phyloP scores from a whole-genome alignment of 164 flowering plant genomes.

The grape (Vitis vinifera) region ASM3070453v1 NC_081818.1:5810501-5811000 shows the following conservation, averaged over 20 bases:
- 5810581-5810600: constrained; percentile 14
- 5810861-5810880: constrained; percentile 11
- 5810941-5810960: constrained; percentile 10
- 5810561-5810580: constrained; percentile 14
- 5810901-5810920: constrained; percentile 12
- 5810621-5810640: constrained; percentile 65
- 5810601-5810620: constrained; percentile 21
- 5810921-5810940: constrained; percentile 16
- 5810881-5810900: constrained; percentile 15
- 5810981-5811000: constrained; percentile 6
- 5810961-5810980: constrained; percentile 6
- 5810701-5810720: constrained; percentile 13
- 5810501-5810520: constrained; percentile 25
- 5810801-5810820: constrained; percentile 21
- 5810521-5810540: constrained; percentile 25
- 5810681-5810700: constrained; percentile 16
- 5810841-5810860: constrained; percentile 20
- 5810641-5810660: constrained; percentile 53
- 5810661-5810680: constrained; percentile 49
- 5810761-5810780: constrained; percentile 12
- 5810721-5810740: constrained; percentile 13
- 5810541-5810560: constrained; percentile 18
- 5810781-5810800: constrained; percentile 17
- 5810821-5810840: constrained; percentile 30
- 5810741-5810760: constrained; percentile 32